Evolutionary conservation across 768 basidiomycete species (phyloP).

Genomic region (Pseudohyphozyma bogoriensis): DNA sequence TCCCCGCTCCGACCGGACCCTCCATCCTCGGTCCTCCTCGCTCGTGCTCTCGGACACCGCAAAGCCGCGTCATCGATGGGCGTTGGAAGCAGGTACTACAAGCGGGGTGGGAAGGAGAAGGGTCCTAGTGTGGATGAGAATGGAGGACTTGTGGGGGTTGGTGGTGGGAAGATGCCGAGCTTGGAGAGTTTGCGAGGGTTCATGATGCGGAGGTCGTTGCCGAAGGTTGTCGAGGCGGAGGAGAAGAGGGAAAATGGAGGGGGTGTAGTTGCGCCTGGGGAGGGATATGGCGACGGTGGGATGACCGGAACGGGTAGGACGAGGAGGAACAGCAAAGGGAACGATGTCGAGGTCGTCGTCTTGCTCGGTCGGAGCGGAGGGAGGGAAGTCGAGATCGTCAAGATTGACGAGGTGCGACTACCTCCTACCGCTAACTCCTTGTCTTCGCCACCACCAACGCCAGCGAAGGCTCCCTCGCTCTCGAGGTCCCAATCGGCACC

Average conservation of each 20-base stretch:
- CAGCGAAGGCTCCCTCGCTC: no score
- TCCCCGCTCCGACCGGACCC: background rate
- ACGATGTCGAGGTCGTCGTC: no score
- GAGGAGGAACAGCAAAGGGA: background rate
- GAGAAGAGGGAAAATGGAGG: background rate
- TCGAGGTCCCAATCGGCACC: no score
- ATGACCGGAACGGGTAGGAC: no score
- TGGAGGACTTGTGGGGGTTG: background rate
- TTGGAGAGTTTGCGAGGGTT: background rate
- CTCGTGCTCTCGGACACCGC: background rate
- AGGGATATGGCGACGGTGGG: no score
- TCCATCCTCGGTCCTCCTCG: background rate
- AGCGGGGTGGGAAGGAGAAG: no score
- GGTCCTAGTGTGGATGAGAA: no score
- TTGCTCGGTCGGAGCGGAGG: background rate
- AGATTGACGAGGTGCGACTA: no score
- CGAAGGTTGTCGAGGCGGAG: background rate
- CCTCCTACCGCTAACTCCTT: no score
- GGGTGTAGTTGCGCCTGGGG: background rate
- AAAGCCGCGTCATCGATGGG: background rate
- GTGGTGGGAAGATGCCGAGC: background rate
- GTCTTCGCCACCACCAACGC: no score
- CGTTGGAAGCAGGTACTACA: no score
- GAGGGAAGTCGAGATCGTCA: background rate
- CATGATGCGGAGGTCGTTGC: background rate